phyloP scores from a whole-genome alignment of 2,329 filamentous ascomycete species.

The Helotiales sp. region DNA sequence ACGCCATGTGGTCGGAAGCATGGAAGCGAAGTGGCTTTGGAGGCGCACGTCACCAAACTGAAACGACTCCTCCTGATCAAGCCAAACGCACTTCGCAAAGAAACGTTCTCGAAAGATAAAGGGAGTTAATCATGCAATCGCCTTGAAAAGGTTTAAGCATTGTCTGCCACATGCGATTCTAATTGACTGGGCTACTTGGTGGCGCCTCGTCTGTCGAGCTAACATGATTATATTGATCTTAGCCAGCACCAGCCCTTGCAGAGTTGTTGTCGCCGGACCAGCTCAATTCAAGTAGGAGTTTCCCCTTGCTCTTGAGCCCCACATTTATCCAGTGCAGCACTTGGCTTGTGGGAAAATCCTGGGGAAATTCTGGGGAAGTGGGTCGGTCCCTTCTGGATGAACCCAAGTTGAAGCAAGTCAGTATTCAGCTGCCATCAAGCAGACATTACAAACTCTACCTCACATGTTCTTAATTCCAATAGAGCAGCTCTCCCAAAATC shows the following conservation, averaged over 20 bases:
- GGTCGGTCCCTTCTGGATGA: neutral
- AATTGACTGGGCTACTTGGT: neutral
- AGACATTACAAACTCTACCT: neutral
- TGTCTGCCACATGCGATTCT: neutral
- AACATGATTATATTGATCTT: neutral
- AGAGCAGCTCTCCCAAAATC: too few relatives aligned
- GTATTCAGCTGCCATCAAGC: neutral
- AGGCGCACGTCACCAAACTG: conserved; percentile 1
- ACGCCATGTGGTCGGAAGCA: conserved; percentile 19
- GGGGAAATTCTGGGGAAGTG: conserved; percentile 4
- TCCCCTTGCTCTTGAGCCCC: neutral
- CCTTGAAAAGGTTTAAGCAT: neutral
- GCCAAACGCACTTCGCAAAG: neutral
- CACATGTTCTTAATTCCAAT: neutral
- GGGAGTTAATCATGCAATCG: neutral
- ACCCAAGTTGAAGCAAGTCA: neutral
- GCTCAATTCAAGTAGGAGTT: neutral
- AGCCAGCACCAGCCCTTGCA: neutral
- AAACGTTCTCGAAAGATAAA: neutral
- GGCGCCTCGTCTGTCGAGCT: neutral
- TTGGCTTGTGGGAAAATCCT: neutral
- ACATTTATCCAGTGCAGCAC: neutral
- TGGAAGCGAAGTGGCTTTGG: conserved; percentile 19
- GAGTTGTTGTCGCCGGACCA: neutral
- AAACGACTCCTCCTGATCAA: neutral